Base-by-base conservation (phyloP, 176 grass and related monocot genomes). In the Rhynchospora breviuscula region DNA sequence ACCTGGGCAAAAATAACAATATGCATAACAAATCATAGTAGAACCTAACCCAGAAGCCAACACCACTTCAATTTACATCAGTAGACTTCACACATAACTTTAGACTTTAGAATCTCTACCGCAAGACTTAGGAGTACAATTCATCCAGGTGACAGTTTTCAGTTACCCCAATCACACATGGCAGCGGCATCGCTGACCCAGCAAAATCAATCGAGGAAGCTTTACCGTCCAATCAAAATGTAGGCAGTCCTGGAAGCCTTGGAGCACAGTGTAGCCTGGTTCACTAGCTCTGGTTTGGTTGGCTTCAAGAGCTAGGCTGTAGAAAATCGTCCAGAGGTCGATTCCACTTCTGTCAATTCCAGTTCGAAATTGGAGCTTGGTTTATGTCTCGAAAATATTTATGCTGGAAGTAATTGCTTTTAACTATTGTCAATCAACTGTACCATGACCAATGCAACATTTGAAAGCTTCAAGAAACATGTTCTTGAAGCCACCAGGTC, bases 401-500 rank as follows among this genome's bases (percentile, higher is more conserved):
- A 17, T 67, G 25, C 19, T 49, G 19, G 19, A 74, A 74, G 5
- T 23, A 2, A 48, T 51, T 13, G 13, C 4, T 23, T 25, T 14
- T 51, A 76, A 53, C 10, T n/a, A 72, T 22, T 8, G 40, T 19
- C 43, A 72, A 19, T n/a, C 14, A 45, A 68, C 66, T 44, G 35
- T 17, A 71, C 18, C 40, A 1, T 19, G 6, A 53, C 71, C 71
- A 53, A 15, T 54, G 48, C 71, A 76, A 26, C 71, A 52, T 75
- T 46, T 52, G 70, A 75, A 75, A 75, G 46, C 6, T 75, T 52
- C 70, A 53, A 76, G 71, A 53, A 76, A 76, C 21, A 76, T 9
- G 26, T 53, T 76, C 47, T 76, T 53, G 47, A 76, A 21, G 48
- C 47, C 23, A 26, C 48, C 1, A 31, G 72, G 10, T 29, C 35